A percentile compares a stretch with the other conserved stretches of the same genome.
Conservation (phyloP, 2,329 filamentous ascomycete species). For the Xylaria sp. region DNA sequence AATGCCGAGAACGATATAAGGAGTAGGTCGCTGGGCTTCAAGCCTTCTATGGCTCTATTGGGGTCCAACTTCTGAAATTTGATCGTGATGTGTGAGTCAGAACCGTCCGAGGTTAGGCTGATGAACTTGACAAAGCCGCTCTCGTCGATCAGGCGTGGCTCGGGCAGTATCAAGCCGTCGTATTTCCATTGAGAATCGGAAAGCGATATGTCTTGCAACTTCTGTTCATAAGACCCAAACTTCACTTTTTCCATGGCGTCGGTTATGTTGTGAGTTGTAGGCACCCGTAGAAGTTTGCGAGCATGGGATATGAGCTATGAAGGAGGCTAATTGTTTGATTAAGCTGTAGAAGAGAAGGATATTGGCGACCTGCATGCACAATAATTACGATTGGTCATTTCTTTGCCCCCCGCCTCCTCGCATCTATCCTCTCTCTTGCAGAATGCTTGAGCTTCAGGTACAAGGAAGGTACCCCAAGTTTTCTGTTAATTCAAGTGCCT, state of each 20-base stretch:
- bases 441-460: too few relatives aligned
- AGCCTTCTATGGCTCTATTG: conserved; percentile 6
- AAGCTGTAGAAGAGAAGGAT: too few relatives aligned
- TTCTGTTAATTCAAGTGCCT: too few relatives aligned
- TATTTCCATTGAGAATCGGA: conserved; percentile 16
- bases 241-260: conserved; percentile 5
- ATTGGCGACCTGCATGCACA: background rate
- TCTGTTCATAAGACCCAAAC: conserved; percentile 3
- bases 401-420: background rate
- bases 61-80: conserved; percentile 3
- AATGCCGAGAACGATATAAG: conserved; percentile 9
- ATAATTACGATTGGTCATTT: conserved; percentile 3
- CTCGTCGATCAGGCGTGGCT: background rate
- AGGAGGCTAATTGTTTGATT: too few relatives aligned
- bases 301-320: too few relatives aligned
- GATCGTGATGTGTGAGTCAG: conserved; percentile 1
- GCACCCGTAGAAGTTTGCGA: too few relatives aligned
- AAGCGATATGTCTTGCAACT: conserved; percentile 11
- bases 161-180: background rate
- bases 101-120: background rate
- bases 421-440: too few relatives aligned
- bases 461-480: too few relatives aligned
- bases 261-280: too few relatives aligned
- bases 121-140: conserved; percentile 8
- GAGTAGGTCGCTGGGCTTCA: conserved; percentile 1